Conservation (phyloP, 2,329 filamentous ascomycete species). For the Harringtonia lauricola region DNA sequence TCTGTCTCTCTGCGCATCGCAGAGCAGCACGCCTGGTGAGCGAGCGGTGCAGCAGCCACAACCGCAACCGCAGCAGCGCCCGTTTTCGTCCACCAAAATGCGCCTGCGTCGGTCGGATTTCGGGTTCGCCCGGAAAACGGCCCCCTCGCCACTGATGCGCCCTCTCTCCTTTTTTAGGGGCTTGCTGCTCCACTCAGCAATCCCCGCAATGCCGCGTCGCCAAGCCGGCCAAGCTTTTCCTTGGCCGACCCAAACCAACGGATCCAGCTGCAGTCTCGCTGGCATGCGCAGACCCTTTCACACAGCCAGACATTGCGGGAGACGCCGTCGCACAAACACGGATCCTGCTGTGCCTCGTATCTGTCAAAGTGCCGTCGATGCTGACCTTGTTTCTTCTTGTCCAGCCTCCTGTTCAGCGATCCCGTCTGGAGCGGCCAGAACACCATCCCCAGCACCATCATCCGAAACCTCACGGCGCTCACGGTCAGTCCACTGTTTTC, state of each 20-base stretch:
- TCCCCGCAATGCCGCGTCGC: conserved; percentile 9
- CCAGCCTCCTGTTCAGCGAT: conserved; percentile 49
- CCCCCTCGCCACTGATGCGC: not conserved
- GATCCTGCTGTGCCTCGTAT: not conserved
- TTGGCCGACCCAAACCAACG: conserved; percentile 10
- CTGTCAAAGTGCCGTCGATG: no score
- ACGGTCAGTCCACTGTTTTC: conserved; percentile 30
- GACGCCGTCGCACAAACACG: no score
- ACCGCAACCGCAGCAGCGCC: no score
- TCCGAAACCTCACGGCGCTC: conserved; percentile 44
- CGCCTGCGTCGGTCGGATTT: no score
- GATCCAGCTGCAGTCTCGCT: conserved; percentile 4
- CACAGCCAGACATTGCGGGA: no score
- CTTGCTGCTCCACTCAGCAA: conserved; percentile 1
- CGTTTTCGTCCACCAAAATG: no score
- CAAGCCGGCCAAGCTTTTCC: conserved; percentile 12
- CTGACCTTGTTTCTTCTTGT: not conserved
- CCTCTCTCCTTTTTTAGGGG: not conserved
- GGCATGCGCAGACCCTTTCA: no score
- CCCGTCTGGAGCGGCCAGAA: conserved; percentile 40
- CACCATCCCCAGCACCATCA: conserved; percentile 40
- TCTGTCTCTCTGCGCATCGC: not conserved
- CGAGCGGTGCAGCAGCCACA: no score
- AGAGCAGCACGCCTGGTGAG: no score
- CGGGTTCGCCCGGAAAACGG: no score